phyloP scores from a whole-genome alignment of 1,284 basidiomycete species.

The Tilletia caries region DNA sequence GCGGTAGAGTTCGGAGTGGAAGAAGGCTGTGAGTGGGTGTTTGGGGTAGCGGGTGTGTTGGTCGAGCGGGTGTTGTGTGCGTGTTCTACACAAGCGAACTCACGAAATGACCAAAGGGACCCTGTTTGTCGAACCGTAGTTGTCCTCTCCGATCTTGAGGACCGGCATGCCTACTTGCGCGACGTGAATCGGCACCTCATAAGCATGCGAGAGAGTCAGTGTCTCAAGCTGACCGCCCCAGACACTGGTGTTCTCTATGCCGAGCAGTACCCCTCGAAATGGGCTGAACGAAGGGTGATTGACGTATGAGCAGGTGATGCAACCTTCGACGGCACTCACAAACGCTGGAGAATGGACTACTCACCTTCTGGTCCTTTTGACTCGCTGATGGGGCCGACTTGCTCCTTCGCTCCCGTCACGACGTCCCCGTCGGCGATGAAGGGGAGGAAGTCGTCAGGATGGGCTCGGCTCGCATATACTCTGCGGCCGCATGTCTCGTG shows the following conservation, averaged over 20 bases:
- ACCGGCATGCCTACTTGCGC: constrained; percentile 77
- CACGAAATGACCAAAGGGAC: constrained; percentile 34
- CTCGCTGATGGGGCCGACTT: constrained; percentile 58
- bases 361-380: constrained; percentile 57
- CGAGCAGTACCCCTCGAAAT: constrained; percentile 75
- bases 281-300: constrained; percentile 44
- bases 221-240: constrained; percentile 99
- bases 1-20: constrained; percentile 30
- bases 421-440: constrained; percentile 68
- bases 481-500: constrained; percentile 69
- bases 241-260: constrained; percentile 75
- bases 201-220: constrained; percentile 79
- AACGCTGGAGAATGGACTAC: too few relatives aligned
- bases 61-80: constrained; percentile 13
- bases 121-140: constrained; percentile 16
- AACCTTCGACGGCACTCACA: too few relatives aligned
- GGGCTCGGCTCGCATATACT: constrained; percentile 76
- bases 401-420: constrained; percentile 63
- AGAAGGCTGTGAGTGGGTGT: constrained; percentile 48
- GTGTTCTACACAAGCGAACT: too few relatives aligned
- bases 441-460: constrained; percentile 87
- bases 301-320: too few relatives aligned
- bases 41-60: constrained; percentile 32
- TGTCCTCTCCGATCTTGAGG: constrained; percentile 70
- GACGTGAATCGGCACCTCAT: constrained; percentile 82